phyloP scores from a whole-genome alignment of 139 green algal genomes.

The Volvox africanus region DNA sequence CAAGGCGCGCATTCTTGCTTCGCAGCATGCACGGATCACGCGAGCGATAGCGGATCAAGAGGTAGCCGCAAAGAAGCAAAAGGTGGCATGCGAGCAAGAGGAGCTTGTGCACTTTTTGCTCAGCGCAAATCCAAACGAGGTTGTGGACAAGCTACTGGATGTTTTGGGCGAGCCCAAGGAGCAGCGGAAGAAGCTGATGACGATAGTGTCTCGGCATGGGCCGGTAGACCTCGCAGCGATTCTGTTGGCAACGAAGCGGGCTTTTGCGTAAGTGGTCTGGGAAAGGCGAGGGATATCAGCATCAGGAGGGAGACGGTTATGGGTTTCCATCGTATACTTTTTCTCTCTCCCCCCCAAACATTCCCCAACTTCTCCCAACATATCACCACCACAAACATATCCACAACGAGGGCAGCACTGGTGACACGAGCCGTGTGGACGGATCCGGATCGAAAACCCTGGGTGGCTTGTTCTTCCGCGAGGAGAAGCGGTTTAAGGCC shows the following conservation, averaged over 20 bases:
- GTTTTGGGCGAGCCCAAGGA: neutral
- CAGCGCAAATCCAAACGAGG: neutral
- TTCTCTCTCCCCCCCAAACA: too few relatives aligned
- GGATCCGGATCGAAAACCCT: neutral
- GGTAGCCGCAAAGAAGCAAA: neutral
- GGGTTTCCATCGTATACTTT: too few relatives aligned
- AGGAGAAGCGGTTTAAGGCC: conserved; percentile 1
- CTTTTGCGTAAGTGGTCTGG: neutral
- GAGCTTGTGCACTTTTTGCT: neutral
- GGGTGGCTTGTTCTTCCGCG: conserved; percentile 21
- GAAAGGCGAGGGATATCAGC: too few relatives aligned
- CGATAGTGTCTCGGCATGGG: neutral
- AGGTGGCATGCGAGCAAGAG: neutral
- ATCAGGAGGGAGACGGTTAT: too few relatives aligned
- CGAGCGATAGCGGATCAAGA: neutral
- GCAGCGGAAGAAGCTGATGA: neutral
- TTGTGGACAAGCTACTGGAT: neutral
- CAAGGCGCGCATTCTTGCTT: neutral
- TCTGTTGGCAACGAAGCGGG: neutral
- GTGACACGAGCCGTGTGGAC: neutral
- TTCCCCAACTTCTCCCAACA: neutral
- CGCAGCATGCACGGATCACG: neutral
- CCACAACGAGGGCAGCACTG: neutral
- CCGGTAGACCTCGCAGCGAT: neutral
- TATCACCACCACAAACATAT: neutral